These are phyloP conservation scores for Leucocoprinus sp. DNA, from an alignment of 768 basidiomycete species.

Conservation along the genomic window DNA sequence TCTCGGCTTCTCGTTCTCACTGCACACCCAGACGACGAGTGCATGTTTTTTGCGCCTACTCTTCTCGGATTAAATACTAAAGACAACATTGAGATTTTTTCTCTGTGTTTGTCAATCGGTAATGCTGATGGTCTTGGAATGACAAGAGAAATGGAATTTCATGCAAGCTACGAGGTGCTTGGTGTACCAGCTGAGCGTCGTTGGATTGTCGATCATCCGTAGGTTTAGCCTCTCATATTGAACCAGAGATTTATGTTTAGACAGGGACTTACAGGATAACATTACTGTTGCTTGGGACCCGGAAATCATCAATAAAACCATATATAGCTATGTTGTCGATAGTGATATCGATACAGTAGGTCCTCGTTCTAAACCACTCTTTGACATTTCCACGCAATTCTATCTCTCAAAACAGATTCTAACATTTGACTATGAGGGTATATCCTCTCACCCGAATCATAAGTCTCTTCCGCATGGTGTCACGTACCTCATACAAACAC, in stretches of 20 bases:
- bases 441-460: constrained; percentile 88
- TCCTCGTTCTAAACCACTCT: not conserved
- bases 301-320: constrained; percentile 44
- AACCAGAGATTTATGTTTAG: not conserved
- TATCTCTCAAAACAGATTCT: constrained; percentile 48
- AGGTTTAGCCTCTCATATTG: constrained; percentile 22
- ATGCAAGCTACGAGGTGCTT: constrained; percentile 54
- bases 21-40: constrained; percentile 93
- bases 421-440: constrained; percentile 71
- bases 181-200: constrained; percentile 49
- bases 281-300: constrained; percentile 61
- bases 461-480: constrained; percentile 56
- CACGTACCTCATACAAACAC: constrained; percentile 30
- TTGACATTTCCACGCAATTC: not conserved
- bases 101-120: constrained; percentile 71
- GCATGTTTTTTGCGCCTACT: constrained; percentile 89
- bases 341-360: constrained; percentile 56
- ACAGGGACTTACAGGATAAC: constrained; percentile 64
- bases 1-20: constrained; percentile 58
- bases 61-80: constrained; percentile 40
- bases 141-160: constrained; percentile 51
- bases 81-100: constrained; percentile 28
- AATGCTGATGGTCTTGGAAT: constrained; percentile 73
- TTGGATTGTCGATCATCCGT: constrained; percentile 69
- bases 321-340: constrained; percentile 49